Percentiles rank a stretch among this genome's conserved stretches.
These are phyloP conservation scores for Botrytis cinerea DNA, from an alignment of 2,329 filamentous ascomycete species.

Conservation along the genomic window DNA sequence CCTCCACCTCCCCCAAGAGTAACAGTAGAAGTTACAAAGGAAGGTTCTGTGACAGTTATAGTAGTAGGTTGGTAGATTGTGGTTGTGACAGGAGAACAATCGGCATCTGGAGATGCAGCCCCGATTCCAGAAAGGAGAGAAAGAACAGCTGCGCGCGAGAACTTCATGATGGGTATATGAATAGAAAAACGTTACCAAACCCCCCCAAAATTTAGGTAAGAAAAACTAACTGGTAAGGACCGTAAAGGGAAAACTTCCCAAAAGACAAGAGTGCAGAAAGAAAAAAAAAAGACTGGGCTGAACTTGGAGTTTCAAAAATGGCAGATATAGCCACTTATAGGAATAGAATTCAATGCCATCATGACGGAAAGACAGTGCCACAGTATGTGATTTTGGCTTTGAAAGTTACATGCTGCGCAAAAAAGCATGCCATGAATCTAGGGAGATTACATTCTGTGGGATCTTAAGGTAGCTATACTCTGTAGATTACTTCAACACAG, in stretches of 20 bases:
- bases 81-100: slow-evolving; percentile 18
- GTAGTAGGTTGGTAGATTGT: slow-evolving; percentile 20
- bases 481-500: neutral
- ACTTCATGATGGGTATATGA: slow-evolving; percentile 8
- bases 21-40: neutral
- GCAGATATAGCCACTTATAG: slow-evolving; percentile 8
- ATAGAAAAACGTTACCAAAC: neutral
- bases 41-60: slow-evolving; percentile 7
- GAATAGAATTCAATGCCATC: neutral
- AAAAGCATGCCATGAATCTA: neutral
- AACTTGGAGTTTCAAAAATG: neutral
- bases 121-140: slow-evolving; percentile 11
- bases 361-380: slow-evolving; percentile 10
- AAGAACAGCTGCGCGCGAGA: slow-evolving; percentile 16
- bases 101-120: slow-evolving; percentile 14
- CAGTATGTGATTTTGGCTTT: slow-evolving; percentile 6
- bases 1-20: slow-evolving; percentile 5
- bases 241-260: slow-evolving; percentile 13
- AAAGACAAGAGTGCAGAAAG: neutral
- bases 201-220: neutral
- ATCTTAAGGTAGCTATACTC: slow-evolving; percentile 5
- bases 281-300: neutral
- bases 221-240: slow-evolving; percentile 14
- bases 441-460: slow-evolving; percentile 17
- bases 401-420: neutral